Evolutionary conservation across 345 rosid genomes (phyloP).

Genomic region (Kandelia obovata): DNA sequence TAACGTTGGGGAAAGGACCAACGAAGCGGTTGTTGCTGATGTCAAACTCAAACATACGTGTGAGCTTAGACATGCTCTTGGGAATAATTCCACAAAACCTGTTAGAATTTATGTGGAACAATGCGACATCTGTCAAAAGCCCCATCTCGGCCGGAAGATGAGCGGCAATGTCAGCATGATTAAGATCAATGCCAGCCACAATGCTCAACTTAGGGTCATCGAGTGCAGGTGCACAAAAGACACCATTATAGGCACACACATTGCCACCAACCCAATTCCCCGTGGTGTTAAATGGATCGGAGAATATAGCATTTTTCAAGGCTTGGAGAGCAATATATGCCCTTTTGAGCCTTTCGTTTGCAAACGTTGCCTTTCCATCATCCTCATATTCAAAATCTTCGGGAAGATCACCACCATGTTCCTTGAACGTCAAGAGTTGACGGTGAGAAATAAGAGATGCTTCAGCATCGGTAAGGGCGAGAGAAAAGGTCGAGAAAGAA

Average conservation of each 20-base stretch:
- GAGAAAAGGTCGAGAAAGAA: slow-evolving; percentile 23
- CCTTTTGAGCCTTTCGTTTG: slow-evolving; percentile 49
- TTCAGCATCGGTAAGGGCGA: slow-evolving; percentile 51
- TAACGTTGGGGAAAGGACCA: slow-evolving; percentile 59
- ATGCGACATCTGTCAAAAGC: slow-evolving; percentile 49
- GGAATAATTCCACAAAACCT: slow-evolving; percentile 83
- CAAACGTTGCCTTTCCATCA: slow-evolving; percentile 39
- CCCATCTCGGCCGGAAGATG: slow-evolving; percentile 70
- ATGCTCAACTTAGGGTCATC: slow-evolving; percentile 51
- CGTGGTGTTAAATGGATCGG: slow-evolving; percentile 69
- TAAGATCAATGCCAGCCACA: slow-evolving; percentile 70
- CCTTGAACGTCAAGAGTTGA: slow-evolving; percentile 53
- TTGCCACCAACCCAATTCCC: slow-evolving; percentile 65
- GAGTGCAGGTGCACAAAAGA: slow-evolving; percentile 59
- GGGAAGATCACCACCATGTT: slow-evolving; percentile 35
- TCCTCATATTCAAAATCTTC: slow-evolving; percentile 29
- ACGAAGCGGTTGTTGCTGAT: slow-evolving; percentile 82
- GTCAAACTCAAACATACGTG: slow-evolving; percentile 69
- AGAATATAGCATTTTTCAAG: slow-evolving; percentile 65
- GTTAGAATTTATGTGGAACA: slow-evolving; percentile 73
- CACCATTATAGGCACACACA: slow-evolving; percentile 67
- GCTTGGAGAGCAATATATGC: slow-evolving; percentile 76
- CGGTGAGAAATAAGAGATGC: slow-evolving; percentile 54
- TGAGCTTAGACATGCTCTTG: slow-evolving; percentile 41
- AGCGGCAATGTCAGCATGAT: slow-evolving; percentile 77